Conservation (phyloP, 2,329 filamentous ascomycete genomes). For the Sporothrix luriei region DNA sequence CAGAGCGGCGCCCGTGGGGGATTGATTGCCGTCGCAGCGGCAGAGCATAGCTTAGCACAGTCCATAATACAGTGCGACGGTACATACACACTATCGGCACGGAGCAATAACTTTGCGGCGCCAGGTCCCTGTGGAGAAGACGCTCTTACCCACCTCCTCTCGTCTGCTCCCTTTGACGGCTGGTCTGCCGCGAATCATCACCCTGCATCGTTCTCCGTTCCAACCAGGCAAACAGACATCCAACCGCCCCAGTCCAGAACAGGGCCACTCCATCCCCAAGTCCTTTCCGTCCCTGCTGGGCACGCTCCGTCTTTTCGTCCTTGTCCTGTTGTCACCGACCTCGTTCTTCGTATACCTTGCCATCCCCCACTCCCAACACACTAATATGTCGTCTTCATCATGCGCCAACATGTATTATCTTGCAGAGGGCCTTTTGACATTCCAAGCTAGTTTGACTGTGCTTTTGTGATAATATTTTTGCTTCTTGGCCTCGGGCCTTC, state of each 20-base stretch:
- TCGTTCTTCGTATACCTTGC: conserved; percentile 19
- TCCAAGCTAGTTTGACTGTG: not conserved
- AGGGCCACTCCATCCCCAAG: conserved; percentile 15
- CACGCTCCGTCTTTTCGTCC: conserved; percentile 1
- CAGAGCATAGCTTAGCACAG: conserved; percentile 15
- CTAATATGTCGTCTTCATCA: not conserved
- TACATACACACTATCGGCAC: not conserved
- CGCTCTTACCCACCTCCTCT: conserved; percentile 3
- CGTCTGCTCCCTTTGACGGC: conserved; percentile 16
- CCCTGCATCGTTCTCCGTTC: conserved; percentile 26
- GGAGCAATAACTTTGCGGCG: conserved; percentile 13
- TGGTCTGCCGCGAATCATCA: conserved; percentile 19
- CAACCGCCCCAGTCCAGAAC: not conserved
- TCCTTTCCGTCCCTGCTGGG: conserved; percentile 22
- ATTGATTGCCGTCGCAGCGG: conserved; percentile 22
- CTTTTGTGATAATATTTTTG: not conserved
- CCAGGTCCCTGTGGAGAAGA: not conserved
- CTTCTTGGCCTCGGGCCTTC: not conserved
- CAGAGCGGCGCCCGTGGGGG: conserved; percentile 9
- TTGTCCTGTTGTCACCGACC: conserved; percentile 2
- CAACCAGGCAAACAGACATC: conserved; percentile 14
- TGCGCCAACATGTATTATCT: not conserved
- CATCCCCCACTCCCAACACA: conserved; percentile 25
- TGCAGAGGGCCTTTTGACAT: not conserved
- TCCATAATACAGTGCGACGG: not conserved